A percentile compares a stretch with the other conserved stretches of the same genome.
Conservation (phyloP, 352 stramenopile genomes). For the Pythium vanterpoolii region DNA sequence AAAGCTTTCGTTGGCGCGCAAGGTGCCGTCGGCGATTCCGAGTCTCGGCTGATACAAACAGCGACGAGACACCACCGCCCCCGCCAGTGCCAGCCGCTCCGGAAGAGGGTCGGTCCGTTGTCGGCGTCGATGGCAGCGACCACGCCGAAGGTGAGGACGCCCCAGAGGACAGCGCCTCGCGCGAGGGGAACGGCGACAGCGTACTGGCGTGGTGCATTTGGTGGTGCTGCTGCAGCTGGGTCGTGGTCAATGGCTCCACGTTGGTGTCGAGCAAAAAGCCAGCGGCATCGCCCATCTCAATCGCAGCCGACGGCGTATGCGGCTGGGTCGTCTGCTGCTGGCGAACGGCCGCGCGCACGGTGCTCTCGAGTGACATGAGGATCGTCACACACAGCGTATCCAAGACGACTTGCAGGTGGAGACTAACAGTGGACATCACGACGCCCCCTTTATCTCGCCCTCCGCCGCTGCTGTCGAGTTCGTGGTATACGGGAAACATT, state of each 20-base stretch:
- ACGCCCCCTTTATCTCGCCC: slow-evolving; percentile 13
- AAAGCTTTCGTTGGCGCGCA: slow-evolving; percentile 68
- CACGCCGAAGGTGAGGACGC: slow-evolving; percentile 35
- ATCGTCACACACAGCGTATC: slow-evolving; percentile 80
- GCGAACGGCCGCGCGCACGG: slow-evolving; percentile 54
- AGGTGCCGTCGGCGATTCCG: slow-evolving; percentile 52
- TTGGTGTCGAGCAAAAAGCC: slow-evolving; percentile 72
- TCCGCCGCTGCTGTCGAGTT: slow-evolving; percentile 50
- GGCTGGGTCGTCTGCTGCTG: slow-evolving; percentile 31
- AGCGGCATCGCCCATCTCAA: slow-evolving; percentile 35
- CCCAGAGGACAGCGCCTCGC: slow-evolving; percentile 16
- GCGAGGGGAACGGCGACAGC: slow-evolving; percentile 26
- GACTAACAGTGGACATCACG: slow-evolving; percentile 61
- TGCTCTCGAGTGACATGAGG: slow-evolving; percentile 80
- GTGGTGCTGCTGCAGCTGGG: slow-evolving; percentile 20
- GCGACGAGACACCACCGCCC: slow-evolving; percentile 20
- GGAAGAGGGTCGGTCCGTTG: slow-evolving; percentile 5
- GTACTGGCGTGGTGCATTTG: slow-evolving; percentile 14
- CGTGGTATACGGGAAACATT: slow-evolving; percentile 80
- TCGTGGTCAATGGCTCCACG: slow-evolving; percentile 48
- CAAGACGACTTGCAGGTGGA: slow-evolving; percentile 79
- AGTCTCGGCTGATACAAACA: slow-evolving; percentile 35
- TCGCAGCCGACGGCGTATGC: slow-evolving; percentile 12
- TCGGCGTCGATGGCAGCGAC: slow-evolving; percentile 18
- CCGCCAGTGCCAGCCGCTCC: not conserved